Evolutionary conservation across 169 alveolate genomes (phyloP).

Genomic region (Plasmodium sp.): DNA sequence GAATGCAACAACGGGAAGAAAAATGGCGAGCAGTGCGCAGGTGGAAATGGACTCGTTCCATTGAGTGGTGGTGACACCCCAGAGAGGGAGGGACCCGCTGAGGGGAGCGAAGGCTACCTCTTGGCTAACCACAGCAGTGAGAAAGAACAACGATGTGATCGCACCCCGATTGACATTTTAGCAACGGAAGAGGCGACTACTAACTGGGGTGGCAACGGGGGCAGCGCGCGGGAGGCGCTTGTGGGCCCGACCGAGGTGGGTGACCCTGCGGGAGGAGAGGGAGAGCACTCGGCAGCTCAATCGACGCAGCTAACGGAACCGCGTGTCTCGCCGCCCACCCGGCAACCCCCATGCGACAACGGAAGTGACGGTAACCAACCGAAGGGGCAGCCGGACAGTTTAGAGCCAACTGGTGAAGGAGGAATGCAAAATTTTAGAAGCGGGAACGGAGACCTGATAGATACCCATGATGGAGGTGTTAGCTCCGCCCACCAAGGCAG

Average conservation of each 20-base stretch:
- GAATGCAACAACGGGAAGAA: not conserved
- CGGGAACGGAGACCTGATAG: not conserved
- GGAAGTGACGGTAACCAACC: not conserved
- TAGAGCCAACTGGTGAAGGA: not conserved
- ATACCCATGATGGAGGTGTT: too few relatives aligned
- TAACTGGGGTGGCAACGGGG: not conserved
- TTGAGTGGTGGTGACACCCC: not conserved
- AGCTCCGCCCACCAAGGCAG: not conserved
- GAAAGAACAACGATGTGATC: not conserved
- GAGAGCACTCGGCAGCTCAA: not conserved
- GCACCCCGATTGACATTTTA: too few relatives aligned
- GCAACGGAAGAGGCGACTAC: too few relatives aligned
- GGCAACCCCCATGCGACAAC: not conserved
- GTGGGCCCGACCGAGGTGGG: not conserved
- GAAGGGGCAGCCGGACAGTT: not conserved
- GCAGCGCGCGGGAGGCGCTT: not conserved
- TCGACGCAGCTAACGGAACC: not conserved
- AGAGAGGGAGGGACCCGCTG: not conserved
- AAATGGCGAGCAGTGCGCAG: not conserved
- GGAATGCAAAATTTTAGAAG: not conserved
- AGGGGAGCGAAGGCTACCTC: not conserved
- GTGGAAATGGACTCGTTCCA: not conserved
- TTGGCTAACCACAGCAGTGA: not conserved
- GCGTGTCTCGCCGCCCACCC: not conserved
- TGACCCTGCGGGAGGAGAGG: not conserved